phyloP scores from a whole-genome alignment of 192 early-diverging fungal genomes.

The Rhizophlyctis rosea region DNA sequence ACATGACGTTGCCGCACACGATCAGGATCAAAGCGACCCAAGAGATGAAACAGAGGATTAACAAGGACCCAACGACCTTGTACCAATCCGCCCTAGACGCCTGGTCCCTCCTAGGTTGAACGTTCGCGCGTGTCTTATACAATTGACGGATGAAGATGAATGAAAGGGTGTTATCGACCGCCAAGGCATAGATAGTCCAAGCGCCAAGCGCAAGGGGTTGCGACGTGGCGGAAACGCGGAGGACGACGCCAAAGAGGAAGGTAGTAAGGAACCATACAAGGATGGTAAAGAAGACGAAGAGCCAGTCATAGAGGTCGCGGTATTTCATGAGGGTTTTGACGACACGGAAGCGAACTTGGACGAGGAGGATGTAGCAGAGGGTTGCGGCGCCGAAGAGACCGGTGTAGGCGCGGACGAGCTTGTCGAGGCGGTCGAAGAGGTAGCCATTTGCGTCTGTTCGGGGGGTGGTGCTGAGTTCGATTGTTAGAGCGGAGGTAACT shows the following conservation, averaged over 20 bases:
- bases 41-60: slow-evolving; percentile 15
- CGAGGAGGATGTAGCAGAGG: slow-evolving; percentile 18
- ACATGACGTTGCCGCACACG: background rate
- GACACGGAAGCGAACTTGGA: slow-evolving; percentile 26
- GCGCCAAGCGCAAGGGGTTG: slow-evolving; percentile 10
- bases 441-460: background rate
- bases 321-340: slow-evolving; percentile 15
- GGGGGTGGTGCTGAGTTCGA: background rate
- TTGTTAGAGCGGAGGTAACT: slow-evolving; percentile 3
- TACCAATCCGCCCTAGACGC: background rate
- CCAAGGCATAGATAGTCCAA: slow-evolving; percentile 26
- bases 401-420: slow-evolving; percentile 12
- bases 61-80: background rate
- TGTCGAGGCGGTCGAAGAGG: background rate
- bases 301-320: slow-evolving; percentile 1
- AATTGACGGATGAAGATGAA: slow-evolving; percentile 21
- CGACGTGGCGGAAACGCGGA: background rate
- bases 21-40: slow-evolving; percentile 10
- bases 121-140: slow-evolving; percentile 9
- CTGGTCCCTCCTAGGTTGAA: background rate
- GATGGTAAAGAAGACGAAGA: slow-evolving; percentile 5
- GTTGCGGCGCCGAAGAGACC: slow-evolving; percentile 15
- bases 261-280: background rate
- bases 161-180: slow-evolving; percentile 20
- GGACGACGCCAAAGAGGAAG: slow-evolving; percentile 10